A percentile compares a stretch with the other conserved stretches of the same genome.
These are phyloP conservation scores for Selaginella moellendorffii DNA, from an alignment of 75 land plant genomes.

Conservation along the genomic window DNA sequence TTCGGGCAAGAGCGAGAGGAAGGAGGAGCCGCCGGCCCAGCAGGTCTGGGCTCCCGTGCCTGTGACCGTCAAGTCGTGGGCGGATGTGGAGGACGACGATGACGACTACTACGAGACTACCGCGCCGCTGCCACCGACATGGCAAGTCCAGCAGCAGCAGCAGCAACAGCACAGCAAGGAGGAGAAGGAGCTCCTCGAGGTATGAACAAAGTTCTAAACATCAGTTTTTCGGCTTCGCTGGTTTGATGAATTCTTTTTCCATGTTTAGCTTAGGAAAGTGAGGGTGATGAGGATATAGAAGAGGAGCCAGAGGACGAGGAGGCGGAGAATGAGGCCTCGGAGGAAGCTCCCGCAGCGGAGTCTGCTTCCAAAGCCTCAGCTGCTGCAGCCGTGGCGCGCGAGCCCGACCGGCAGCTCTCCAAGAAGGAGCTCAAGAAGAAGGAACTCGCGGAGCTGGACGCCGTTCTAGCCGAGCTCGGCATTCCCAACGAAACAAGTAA, in stretches of 20 bases:
- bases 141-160: constrained; percentile 1
- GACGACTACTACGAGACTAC: constrained; percentile 35
- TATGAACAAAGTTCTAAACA: not conserved
- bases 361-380: not conserved
- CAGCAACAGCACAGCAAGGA: not conserved
- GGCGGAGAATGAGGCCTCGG: not conserved
- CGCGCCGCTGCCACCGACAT: constrained; percentile 37
- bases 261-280: no score
- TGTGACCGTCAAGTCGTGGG: constrained; percentile 67
- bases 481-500: not conserved
- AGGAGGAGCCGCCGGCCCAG: not conserved
- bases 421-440: constrained; percentile 4
- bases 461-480: constrained; percentile 4
- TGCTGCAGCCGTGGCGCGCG: not conserved
- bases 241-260: no score
- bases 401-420: constrained; percentile 10
- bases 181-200: not conserved
- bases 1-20: constrained; percentile 22
- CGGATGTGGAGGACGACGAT: constrained; percentile 86
- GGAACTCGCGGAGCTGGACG: constrained; percentile 4
- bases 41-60: constrained; percentile 79
- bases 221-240: no score
- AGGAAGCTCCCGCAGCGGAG: not conserved
- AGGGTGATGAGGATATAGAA: constrained; percentile 4
- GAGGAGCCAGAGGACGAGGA: not conserved